phyloP scores from a whole-genome alignment of 768 basidiomycete species.

The Rhodotorula toruloides region DNA sequence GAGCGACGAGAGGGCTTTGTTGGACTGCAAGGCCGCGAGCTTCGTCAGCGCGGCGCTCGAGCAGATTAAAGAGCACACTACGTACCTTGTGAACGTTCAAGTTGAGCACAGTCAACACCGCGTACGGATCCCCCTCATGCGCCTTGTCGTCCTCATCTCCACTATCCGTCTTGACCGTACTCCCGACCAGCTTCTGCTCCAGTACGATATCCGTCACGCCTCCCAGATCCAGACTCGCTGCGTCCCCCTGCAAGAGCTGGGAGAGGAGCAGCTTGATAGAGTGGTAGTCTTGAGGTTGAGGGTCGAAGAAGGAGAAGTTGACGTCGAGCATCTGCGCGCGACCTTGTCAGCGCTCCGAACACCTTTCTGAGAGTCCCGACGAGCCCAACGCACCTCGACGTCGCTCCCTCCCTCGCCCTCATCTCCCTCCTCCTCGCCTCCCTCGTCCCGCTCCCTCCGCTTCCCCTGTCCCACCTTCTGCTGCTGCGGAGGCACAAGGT shows the following conservation, averaged over 20 bases:
- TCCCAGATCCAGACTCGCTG: slow-evolving; percentile 63
- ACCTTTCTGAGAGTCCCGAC: no score
- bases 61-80: background rate
- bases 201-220: slow-evolving; percentile 76
- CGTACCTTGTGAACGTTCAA: slow-evolving; percentile 47
- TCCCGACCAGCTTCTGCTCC: slow-evolving; percentile 68
- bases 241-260: slow-evolving; percentile 68
- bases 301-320: slow-evolving; percentile 90
- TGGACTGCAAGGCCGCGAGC: slow-evolving; percentile 52
- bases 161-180: slow-evolving; percentile 87
- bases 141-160: slow-evolving; percentile 50
- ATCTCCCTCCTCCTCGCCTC: background rate
- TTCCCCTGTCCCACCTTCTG: background rate
- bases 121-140: slow-evolving; percentile 70
- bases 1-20: slow-evolving; percentile 66
- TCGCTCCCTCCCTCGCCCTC: slow-evolving; percentile 12
- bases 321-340: slow-evolving; percentile 63
- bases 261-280: slow-evolving; percentile 55
- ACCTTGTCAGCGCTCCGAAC: background rate
- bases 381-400: slow-evolving; percentile 4
- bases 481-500: background rate
- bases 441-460: background rate
- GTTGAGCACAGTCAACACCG: slow-evolving; percentile 77
- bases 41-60: background rate
- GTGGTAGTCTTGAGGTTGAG: slow-evolving; percentile 79